These are phyloP conservation scores for Epichloe baconii DNA, from an alignment of 2,329 filamentous ascomycete species.

Conservation along the genomic window DNA sequence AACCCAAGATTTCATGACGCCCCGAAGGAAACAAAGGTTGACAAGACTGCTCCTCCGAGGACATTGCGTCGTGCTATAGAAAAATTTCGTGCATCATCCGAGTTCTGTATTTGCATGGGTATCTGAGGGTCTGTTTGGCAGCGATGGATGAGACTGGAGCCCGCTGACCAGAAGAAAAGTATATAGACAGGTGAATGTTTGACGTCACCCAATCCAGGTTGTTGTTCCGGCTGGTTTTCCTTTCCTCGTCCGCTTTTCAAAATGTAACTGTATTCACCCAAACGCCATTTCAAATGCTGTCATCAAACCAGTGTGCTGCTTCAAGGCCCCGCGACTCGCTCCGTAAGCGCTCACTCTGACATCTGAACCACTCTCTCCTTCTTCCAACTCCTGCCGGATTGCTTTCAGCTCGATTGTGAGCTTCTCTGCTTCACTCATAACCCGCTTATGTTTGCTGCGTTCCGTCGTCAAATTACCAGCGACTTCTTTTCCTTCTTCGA, in stretches of 20 bases:
- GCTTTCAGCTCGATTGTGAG: conserved; percentile 27
- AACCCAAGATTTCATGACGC: neutral
- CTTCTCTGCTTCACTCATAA: conserved; percentile 29
- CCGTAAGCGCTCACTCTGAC: conserved; percentile 30
- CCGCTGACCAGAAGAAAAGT: neutral
- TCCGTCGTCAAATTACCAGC: conserved; percentile 7
- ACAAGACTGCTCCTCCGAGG: neutral
- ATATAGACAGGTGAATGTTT: neutral
- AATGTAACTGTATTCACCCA: neutral
- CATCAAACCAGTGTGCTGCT: conserved; percentile 21
- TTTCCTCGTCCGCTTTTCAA: neutral
- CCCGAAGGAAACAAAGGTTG: neutral
- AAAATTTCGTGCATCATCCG: neutral
- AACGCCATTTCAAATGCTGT: conserved; percentile 14
- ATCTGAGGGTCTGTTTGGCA: neutral
- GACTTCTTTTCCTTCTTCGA: conserved; percentile 5
- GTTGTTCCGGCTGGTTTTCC: neutral
- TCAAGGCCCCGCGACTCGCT: conserved; percentile 19
- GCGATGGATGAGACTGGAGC: neutral
- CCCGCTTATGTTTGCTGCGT: conserved; percentile 22
- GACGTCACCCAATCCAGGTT: neutral
- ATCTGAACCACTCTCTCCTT: conserved; percentile 33
- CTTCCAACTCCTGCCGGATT: conserved; percentile 31
- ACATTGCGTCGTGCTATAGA: neutral
- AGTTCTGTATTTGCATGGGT: neutral